These are phyloP conservation scores for Aspergillus texensis DNA, from an alignment of 2,329 filamentous ascomycete species.

Conservation along the genomic window DNA sequence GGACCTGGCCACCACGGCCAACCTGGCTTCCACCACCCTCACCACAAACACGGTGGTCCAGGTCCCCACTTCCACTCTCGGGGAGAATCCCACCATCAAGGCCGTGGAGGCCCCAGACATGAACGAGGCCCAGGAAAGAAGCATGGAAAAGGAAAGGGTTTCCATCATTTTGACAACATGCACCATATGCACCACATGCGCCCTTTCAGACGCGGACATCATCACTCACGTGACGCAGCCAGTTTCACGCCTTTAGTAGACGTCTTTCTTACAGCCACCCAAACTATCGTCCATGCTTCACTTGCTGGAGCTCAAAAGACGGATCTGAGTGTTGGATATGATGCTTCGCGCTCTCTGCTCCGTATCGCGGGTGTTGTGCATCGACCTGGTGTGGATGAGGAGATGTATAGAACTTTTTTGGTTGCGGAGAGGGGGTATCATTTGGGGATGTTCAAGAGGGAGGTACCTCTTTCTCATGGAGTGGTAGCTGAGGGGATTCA, in stretches of 20 bases:
- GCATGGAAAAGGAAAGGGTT: not conserved
- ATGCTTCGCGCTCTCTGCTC: not conserved
- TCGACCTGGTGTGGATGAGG: not conserved
- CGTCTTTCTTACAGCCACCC: not conserved
- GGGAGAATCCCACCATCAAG: not conserved
- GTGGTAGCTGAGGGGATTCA: not conserved
- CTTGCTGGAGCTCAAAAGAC: not conserved
- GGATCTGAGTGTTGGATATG: conserved; percentile 1
- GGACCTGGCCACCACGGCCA: not conserved
- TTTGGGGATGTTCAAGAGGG: not conserved
- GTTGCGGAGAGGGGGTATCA: not conserved
- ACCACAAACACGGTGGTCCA: not conserved
- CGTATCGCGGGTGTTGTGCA: conserved; percentile 1
- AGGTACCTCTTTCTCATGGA: not conserved
- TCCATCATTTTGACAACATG: not conserved
- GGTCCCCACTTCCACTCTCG: not conserved
- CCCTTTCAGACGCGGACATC: not conserved
- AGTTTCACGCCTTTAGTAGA: not conserved
- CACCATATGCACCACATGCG: not conserved
- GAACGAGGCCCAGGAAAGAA: not conserved
- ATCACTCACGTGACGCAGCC: not conserved
- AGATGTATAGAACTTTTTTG: not conserved
- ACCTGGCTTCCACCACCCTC: not conserved
- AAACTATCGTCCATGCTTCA: not conserved
- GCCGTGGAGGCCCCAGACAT: not conserved